phyloP scores from a whole-genome alignment of 345 rosid genomes.

The Combretum micranthum region DNA sequence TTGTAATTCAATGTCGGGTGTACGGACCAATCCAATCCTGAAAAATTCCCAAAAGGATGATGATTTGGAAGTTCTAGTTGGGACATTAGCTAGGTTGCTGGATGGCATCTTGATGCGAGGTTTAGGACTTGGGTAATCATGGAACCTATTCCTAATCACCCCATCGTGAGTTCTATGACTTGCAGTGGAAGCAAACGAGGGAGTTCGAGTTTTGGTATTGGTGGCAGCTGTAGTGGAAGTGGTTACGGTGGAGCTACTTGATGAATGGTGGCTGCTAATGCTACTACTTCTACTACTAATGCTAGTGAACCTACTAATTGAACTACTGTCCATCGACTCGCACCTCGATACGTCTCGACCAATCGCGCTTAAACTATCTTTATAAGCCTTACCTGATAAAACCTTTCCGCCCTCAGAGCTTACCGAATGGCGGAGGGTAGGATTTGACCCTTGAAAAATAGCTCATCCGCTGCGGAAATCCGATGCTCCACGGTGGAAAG shows the following conservation, averaged over 20 bases:
- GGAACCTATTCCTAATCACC: conserved; percentile 28
- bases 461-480: conserved; percentile 71
- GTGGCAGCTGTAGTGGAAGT: no score
- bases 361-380: no score
- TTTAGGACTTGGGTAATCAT: conserved; percentile 59
- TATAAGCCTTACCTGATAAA: conserved; percentile 7
- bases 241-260: background rate
- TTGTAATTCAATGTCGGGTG: conserved; percentile 68
- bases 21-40: conserved; percentile 56
- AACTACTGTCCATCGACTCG: conserved; percentile 42
- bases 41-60: conserved; percentile 62
- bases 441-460: conserved; percentile 66
- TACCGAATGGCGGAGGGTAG: conserved; percentile 61
- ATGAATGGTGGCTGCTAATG: conserved; percentile 25
- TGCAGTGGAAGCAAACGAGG: no score
- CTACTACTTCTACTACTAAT: conserved; percentile 44
- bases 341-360: conserved; percentile 20
- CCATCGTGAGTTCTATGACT: no score
- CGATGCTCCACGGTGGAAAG: conserved; percentile 34
- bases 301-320: background rate
- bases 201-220: no score
- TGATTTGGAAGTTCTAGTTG: conserved; percentile 17
- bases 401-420: conserved; percentile 32
- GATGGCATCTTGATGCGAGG: conserved; percentile 49
- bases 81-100: background rate